Evolutionary conservation across 129 eudicot species (phyloP).

Genomic region (Escallonia rubra): DNA sequence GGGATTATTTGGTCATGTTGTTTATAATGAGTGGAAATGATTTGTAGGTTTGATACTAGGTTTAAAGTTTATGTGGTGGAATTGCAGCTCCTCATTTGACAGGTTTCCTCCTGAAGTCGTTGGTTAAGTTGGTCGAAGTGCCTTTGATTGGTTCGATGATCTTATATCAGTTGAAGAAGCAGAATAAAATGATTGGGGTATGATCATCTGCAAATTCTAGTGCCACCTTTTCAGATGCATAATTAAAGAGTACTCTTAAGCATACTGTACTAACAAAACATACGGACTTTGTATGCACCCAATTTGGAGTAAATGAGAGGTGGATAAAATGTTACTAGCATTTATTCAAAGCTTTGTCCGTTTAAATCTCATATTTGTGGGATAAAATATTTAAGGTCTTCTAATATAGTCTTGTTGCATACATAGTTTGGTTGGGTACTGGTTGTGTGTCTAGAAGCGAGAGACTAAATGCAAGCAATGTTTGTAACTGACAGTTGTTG

Average conservation of each 20-base stretch:
- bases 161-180: slow-evolving; percentile 44
- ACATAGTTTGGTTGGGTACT: not conserved
- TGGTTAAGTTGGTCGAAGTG: slow-evolving; percentile 46
- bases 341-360: no score
- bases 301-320: no score
- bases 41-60: slow-evolving; percentile 1
- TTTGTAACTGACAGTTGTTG: slow-evolving; percentile 45
- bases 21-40: not conserved
- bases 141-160: slow-evolving; percentile 54
- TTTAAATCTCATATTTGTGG: no score
- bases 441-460: not conserved
- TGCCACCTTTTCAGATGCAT: not conserved
- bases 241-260: not conserved
- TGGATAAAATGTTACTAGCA: no score
- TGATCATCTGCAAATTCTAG: slow-evolving; percentile 1
- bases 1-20: no score
- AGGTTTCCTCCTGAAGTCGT: slow-evolving; percentile 41
- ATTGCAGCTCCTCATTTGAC: slow-evolving; percentile 75
- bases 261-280: not conserved
- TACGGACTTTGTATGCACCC: no score
- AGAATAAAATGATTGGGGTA: slow-evolving; percentile 65
- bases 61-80: slow-evolving; percentile 1
- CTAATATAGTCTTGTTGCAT: not conserved
- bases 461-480: slow-evolving; percentile 10
- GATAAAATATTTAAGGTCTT: not conserved